Conservation (phyloP, 306 rosid genomes). For the Cicer pinnatifidum region DNA sequence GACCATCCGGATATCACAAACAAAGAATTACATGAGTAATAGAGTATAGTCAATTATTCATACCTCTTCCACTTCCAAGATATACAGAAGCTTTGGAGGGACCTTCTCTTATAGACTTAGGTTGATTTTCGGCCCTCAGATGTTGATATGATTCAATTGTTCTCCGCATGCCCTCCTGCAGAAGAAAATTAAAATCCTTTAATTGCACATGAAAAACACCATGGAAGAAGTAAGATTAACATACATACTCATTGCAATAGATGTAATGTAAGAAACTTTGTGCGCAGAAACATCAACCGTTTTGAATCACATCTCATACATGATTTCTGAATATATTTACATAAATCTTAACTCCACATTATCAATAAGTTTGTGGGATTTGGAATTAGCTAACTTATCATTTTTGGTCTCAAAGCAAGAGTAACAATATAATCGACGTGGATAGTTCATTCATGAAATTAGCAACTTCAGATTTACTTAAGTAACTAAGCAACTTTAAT, state of each 20-base stretch:
- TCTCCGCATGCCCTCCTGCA: constrained; percentile 88
- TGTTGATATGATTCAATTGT: constrained; percentile 84
- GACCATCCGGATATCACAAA: constrained; percentile 19
- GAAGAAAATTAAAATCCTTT: constrained; percentile 41
- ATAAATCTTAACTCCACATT: constrained; percentile 24
- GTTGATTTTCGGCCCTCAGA: constrained; percentile 70
- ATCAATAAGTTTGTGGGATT: constrained; percentile 29
- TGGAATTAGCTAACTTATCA: constrained; percentile 20
- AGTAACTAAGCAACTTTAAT: constrained; percentile 22
- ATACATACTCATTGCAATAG: constrained; percentile 22
- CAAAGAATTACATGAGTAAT: neutral
- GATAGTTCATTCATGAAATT: constrained; percentile 16
- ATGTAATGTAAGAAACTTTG: constrained; percentile 34
- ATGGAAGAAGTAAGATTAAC: constrained; percentile 31
- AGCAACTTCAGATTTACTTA: constrained; percentile 4
- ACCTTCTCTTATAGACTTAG: constrained; percentile 64
- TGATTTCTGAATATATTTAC: constrained; percentile 31
- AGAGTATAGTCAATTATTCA: constrained; percentile 33
- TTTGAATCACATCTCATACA: constrained; percentile 35
- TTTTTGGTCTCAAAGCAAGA: constrained; percentile 38
- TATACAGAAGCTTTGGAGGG: constrained; percentile 80
- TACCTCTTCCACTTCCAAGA: constrained; percentile 90
- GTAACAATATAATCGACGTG: neutral
- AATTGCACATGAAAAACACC: constrained; percentile 1
- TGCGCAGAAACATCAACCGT: constrained; percentile 30